These are phyloP conservation scores for Termitomyces sp. DNA, from an alignment of 768 basidiomycete species.

Conservation along the genomic window DNA sequence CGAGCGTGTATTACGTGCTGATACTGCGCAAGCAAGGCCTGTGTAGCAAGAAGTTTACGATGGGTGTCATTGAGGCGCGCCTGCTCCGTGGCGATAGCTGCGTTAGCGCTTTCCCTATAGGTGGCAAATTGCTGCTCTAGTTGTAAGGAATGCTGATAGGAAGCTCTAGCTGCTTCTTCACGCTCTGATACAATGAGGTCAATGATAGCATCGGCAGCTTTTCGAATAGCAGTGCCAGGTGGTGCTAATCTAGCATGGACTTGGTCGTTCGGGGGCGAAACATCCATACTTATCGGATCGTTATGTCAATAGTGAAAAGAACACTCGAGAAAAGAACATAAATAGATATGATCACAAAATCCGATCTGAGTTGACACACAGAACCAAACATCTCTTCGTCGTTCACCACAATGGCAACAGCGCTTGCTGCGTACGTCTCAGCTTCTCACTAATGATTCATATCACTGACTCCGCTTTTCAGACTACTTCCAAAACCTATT, in stretches of 20 bases:
- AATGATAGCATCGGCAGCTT: slow-evolving; percentile 17
- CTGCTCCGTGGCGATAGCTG: slow-evolving; percentile 6
- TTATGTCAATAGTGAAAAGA: background rate
- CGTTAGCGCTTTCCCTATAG: slow-evolving; percentile 5
- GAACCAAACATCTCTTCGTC: slow-evolving; percentile 19
- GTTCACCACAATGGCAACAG: slow-evolving; percentile 39
- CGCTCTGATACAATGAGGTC: slow-evolving; percentile 19
- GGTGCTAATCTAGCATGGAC: background rate
- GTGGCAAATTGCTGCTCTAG: slow-evolving; percentile 8
- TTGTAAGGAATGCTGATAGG: slow-evolving; percentile 7
- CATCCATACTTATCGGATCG: background rate
- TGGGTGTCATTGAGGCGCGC: slow-evolving; percentile 1
- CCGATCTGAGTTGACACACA: background rate
- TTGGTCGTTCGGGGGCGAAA: background rate
- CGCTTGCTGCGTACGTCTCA: slow-evolving; percentile 72
- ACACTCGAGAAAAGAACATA: background rate
- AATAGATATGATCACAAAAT: background rate
- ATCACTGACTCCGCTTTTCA: slow-evolving; percentile 24
- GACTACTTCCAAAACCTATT: slow-evolving; percentile 66
- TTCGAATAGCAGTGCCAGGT: slow-evolving; percentile 17
- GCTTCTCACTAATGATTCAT: background rate
- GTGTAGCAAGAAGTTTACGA: slow-evolving; percentile 1
- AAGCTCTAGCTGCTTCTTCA: slow-evolving; percentile 9
- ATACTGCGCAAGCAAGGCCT: slow-evolving; percentile 7
- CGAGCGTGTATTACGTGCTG: background rate